Percentiles rank a stretch among this genome's conserved stretches.
phyloP scores from a whole-genome alignment of 2,329 filamentous ascomycete species.

The Zymoseptoria pseudotritici region DNA sequence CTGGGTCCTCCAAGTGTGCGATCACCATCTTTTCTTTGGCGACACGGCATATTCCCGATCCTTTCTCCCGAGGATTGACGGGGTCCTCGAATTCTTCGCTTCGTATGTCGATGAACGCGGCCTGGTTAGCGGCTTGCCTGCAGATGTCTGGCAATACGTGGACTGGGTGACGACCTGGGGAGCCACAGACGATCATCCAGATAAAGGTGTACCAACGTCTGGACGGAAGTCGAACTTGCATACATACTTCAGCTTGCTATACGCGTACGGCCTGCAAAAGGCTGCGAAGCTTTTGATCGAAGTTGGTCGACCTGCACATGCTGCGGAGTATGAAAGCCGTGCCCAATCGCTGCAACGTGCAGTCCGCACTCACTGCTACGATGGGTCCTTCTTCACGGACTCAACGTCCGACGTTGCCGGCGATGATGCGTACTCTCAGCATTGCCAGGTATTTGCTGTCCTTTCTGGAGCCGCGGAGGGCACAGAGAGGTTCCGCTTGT shows the following conservation, averaged over 20 bases:
- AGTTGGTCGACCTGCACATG: constrained; percentile 29
- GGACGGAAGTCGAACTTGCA: constrained; percentile 32
- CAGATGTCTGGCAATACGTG: constrained; percentile 32
- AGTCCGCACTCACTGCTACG: constrained; percentile 25
- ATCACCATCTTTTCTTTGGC: constrained; percentile 33
- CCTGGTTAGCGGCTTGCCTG: constrained; percentile 22
- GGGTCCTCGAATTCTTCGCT: constrained; percentile 31
- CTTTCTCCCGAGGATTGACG: constrained; percentile 30
- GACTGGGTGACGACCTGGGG: constrained; percentile 27
- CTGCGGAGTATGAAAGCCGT: constrained; percentile 27
- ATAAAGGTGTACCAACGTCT: constrained; percentile 36
- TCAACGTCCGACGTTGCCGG: constrained; percentile 28
- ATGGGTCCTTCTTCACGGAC: constrained; percentile 28
- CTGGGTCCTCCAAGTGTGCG: constrained; percentile 32
- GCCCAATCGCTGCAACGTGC: constrained; percentile 21
- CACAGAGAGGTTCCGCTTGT: constrained; percentile 16
- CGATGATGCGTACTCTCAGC: constrained; percentile 28
- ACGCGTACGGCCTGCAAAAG: constrained; percentile 32
- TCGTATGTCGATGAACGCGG: constrained; percentile 22
- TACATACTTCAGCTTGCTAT: constrained; percentile 37
- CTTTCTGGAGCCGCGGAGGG: constrained; percentile 25
- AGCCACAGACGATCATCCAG: constrained; percentile 25
- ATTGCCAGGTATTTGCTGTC: constrained; percentile 34
- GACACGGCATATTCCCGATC: constrained; percentile 25
- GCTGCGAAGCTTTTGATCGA: constrained; percentile 28